Conservation (phyloP, 1,284 basidiomycete genomes). For the Tylopilus orsonianus region DNA sequence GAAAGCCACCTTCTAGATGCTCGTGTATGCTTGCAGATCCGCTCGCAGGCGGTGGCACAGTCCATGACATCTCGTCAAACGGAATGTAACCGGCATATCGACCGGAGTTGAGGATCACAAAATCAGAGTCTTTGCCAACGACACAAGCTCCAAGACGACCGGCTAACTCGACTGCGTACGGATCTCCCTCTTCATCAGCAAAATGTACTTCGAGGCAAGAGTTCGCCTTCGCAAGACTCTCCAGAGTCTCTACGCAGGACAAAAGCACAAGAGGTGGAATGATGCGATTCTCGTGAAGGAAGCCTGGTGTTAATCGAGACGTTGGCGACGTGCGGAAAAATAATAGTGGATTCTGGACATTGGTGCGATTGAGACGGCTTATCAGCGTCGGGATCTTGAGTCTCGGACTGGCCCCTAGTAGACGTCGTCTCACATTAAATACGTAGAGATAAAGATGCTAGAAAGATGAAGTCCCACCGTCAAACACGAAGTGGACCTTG, state of each 20-base stretch:
- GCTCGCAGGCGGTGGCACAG: conserved; percentile 22
- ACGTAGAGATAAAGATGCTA: neutral
- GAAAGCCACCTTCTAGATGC: conserved; percentile 59
- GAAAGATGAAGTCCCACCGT: conserved; percentile 58
- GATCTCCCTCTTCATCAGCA: conserved; percentile 87
- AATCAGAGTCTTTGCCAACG: conserved; percentile 80
- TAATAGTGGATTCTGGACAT: conserved; percentile 64
- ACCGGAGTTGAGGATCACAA: conserved; percentile 72
- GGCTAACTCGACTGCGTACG: conserved; percentile 81
- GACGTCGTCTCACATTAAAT: conserved; percentile 23
- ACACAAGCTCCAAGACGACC: conserved; percentile 74
- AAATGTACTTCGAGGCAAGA: conserved; percentile 57
- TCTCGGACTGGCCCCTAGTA: conserved; percentile 65
- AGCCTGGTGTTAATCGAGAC: conserved; percentile 70
- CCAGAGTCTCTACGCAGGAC: conserved; percentile 62
- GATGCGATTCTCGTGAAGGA: conserved; percentile 71
- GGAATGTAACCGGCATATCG: conserved; percentile 79
- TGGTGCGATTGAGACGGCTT: conserved; percentile 56
- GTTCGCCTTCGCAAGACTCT: conserved; percentile 39
- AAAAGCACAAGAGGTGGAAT: conserved; percentile 71
- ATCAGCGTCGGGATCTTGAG: conserved; percentile 75
- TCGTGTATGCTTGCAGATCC: conserved; percentile 30
- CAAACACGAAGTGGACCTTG: conserved; percentile 84
- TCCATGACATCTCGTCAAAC: conserved; percentile 79
- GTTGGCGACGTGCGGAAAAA: conserved; percentile 81